Evolutionary conservation across 2,329 filamentous ascomycete species (phyloP).

Genomic region (Chaetomium globosum): DNA sequence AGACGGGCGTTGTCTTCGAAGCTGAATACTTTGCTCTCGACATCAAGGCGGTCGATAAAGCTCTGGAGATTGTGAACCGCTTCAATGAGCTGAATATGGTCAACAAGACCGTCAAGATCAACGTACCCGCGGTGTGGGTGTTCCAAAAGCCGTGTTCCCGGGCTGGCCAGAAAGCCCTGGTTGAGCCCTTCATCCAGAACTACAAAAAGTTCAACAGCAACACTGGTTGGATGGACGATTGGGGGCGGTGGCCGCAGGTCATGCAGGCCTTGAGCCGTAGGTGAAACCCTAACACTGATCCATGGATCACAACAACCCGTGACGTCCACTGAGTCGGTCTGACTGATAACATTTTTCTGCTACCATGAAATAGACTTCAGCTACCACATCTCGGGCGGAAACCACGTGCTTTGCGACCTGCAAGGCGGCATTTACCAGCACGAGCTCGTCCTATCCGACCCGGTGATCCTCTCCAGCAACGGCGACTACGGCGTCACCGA

Average conservation of each 20-base stretch:
- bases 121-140: constrained; percentile 43
- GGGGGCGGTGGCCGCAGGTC: constrained; percentile 40
- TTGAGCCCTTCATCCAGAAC: constrained; percentile 47
- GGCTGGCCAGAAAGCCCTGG: constrained; percentile 37
- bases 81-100: constrained; percentile 43
- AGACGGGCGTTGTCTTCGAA: constrained; percentile 43
- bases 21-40: constrained; percentile 44
- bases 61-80: constrained; percentile 43
- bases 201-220: constrained; percentile 52
- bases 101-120: constrained; percentile 43
- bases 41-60: constrained; percentile 44
- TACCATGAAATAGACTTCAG: constrained; percentile 41
- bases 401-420: constrained; percentile 47
- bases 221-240: constrained; percentile 44
- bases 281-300: constrained; percentile 1
- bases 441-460: constrained; percentile 46
- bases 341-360: background rate
- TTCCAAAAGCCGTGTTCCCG: constrained; percentile 29
- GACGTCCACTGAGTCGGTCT: background rate
- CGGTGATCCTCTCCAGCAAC: constrained; percentile 46
- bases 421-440: constrained; percentile 47
- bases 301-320: background rate
- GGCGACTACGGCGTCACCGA: constrained; percentile 47
- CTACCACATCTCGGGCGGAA: constrained; percentile 45
- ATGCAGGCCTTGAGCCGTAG: constrained; percentile 48